Conservation (phyloP, 352 stramenopile genomes). For the Globisporangium viniferum region DNA sequence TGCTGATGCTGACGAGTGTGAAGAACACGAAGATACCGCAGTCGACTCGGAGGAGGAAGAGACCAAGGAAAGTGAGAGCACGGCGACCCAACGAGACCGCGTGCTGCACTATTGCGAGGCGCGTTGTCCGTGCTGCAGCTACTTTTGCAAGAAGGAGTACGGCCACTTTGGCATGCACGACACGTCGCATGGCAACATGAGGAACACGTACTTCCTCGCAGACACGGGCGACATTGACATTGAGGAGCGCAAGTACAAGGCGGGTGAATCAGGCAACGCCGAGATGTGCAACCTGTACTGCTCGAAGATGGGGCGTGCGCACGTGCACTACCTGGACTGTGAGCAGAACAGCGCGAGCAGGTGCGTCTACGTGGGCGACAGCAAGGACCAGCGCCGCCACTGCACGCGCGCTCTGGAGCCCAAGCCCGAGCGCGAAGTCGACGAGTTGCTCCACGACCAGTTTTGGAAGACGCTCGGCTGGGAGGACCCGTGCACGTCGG, state of each 20-base stretch:
- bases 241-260: slow-evolving; percentile 68
- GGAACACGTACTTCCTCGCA: slow-evolving; percentile 68
- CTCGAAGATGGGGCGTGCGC: slow-evolving; percentile 70
- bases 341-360: slow-evolving; percentile 26
- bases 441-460: slow-evolving; percentile 72
- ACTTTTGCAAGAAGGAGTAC: slow-evolving; percentile 68
- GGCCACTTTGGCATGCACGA: slow-evolving; percentile 50
- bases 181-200: slow-evolving; percentile 80
- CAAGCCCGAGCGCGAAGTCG: slow-evolving; percentile 40
- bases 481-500: slow-evolving; percentile 65
- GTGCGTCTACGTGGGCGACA: slow-evolving; percentile 50
- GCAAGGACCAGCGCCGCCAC: slow-evolving; percentile 57
- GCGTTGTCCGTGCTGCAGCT: slow-evolving; percentile 69
- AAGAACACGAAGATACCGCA: background rate
- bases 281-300: slow-evolving; percentile 85
- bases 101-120: slow-evolving; percentile 65
- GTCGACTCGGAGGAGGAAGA: background rate
- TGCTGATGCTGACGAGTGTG: background rate
- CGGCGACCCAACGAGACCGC: background rate
- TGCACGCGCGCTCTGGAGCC: slow-evolving; percentile 51
- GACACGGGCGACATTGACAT: slow-evolving; percentile 65
- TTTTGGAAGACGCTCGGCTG: slow-evolving; percentile 77
- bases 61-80: background rate
- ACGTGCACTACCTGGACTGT: slow-evolving; percentile 75
- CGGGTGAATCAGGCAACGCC: slow-evolving; percentile 57